Base-by-base conservation (phyloP, 2,329 filamentous ascomycete species). In the Fusarium marasasianum region DNA sequence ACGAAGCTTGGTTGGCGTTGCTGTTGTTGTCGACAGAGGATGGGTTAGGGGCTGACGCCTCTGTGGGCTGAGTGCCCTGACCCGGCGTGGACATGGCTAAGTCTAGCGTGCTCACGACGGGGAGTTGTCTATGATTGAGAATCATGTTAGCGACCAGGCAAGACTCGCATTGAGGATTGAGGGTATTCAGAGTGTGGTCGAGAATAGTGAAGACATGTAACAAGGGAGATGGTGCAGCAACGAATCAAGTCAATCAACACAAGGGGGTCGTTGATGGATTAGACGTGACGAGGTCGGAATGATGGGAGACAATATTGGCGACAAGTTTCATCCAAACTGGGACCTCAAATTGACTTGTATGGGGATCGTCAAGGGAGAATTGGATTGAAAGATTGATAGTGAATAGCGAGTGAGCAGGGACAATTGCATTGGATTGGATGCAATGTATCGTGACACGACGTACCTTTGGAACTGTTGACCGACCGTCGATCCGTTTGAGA, bases 1-100 rank as follows among this genome's bases (percentile, higher is more conserved):
- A 55, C 10, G 73, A 69, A 35, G 70, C 18, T 40, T 70, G 55
- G 38, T 63, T 68, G 37, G 43, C 51, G 41, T 73, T 66, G 54
- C 43, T 73, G 63, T 66, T 45, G 38, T 63, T 59, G 45, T 70
- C 66, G 40, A 45, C 58, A 47, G 56, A 60, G 8, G 72, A 73
- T n/a, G 63, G 61, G 55, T 67, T 43, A 20, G 75, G 63, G 53
- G 57, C 74, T 22, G 77, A 71, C 26, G 77, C 57, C n/a, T 66
- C 62, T 31, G 77, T 78, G 40, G 76, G 69, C 64, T 69, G 69
- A 29, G 72, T 64, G 70, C 67, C 58, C 58, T 71, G 58, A 26
- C 63, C 77, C 48, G 80, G 76, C 50, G 61, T 75, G 61, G 80
- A 81, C 83, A 84, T 84, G 76, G 72, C 79, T 70, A 79, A 77